Evolutionary conservation across 345 rosid genomes (phyloP).

Genomic region (Populus ilicifolia): DNA sequence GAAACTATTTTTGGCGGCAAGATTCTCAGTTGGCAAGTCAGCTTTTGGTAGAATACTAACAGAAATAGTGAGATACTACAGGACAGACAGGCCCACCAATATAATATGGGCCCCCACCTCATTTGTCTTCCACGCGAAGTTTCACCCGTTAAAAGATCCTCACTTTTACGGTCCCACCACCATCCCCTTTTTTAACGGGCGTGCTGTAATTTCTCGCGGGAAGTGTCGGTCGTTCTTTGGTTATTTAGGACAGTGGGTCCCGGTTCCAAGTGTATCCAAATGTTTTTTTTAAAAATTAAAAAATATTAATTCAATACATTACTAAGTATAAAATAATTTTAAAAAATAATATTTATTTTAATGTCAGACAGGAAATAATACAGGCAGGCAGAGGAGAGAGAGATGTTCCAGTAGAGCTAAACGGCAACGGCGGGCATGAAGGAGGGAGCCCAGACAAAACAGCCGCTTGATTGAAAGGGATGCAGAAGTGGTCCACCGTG

Average conservation of each 20-base stretch:
- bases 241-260: background rate
- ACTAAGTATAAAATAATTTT: no score
- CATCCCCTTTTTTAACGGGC: conserved; percentile 13
- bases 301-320: no score
- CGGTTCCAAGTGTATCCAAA: background rate
- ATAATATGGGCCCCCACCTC: conserved; percentile 5
- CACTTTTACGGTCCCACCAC: conserved; percentile 6
- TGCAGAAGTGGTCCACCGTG: no score
- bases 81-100: background rate
- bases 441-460: background rate
- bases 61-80: background rate
- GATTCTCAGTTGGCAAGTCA: background rate
- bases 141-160: background rate
- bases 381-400: background rate
- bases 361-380: no score
- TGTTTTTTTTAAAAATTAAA: no score
- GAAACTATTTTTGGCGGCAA: background rate
- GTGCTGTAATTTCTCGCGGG: conserved; percentile 4
- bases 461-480: no score
- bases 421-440: no score
- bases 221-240: background rate
- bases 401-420: background rate
- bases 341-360: no score
- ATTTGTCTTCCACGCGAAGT: conserved; percentile 33
- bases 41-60: background rate